Base-by-base conservation (phyloP, 202 grass and related monocot genomes). In the Eragrostis tef region DNA sequence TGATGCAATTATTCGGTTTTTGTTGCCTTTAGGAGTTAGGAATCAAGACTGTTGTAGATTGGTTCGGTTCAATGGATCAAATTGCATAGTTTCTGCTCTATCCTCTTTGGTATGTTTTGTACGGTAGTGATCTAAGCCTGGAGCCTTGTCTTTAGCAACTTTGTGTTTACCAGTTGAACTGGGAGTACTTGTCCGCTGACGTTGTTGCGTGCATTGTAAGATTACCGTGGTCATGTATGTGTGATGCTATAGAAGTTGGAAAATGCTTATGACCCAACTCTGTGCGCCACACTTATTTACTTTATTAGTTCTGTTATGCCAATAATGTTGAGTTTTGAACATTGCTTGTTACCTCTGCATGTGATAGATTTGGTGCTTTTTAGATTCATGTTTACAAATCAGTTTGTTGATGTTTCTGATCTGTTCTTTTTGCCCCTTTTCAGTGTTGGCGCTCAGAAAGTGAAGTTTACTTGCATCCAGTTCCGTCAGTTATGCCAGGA, bases 381-480 rank as follows among this genome's bases (percentile, higher is more conserved):
- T 9, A 57, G 21, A 56, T 45, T 69, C 21, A 1, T 42, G 24
- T 17, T 69, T 27, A 57, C 36, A 52, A 80, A 45, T 68, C 20
- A 45, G 50, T 57, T 70, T 80, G 64, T 26, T 69, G 64, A 11
- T 58, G 1, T 19, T 70, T 11, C 68, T 90, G 61, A 83, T 83
- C 1, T 15, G 0, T 1, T 10, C 2, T 63, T 79, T 49, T 64
- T 86, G 58, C 13, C 41, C 48, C 78, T 46, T 92, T 83, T 54
- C 87, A 97, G 91, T 75, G 77, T 97, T 70, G 94, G 91, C 14
- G 94, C 91, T 85, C 79, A 87, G 74, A 94, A 83, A 76, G 89
- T 97, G 73, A 87, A 85, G 60, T 80, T 89, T n/a, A 71, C 71
- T 39, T 97, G 89, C 84, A 77, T 87, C 62, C 78, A 92, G 17